Evolutionary conservation across 352 stramenopile species (phyloP), one percentile per base, ranked within the genome.

Genomic region (Phytophthora pistaciae): DNA sequence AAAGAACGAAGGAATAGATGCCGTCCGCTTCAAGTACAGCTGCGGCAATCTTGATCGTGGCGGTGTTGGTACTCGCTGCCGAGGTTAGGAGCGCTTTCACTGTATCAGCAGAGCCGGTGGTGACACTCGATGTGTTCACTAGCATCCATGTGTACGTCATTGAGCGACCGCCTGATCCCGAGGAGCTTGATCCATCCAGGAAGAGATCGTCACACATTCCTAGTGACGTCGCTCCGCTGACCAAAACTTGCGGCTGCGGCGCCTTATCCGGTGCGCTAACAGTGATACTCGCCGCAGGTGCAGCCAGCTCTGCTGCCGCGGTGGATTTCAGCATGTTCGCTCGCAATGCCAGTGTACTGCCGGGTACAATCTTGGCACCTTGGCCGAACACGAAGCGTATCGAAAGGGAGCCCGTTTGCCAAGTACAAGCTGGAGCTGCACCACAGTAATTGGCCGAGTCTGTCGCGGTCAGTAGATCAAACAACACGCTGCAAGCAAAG

Each of bases 91-190:
- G 55, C 16, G 64, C 48, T 25, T 50, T 67, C 14, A 88, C 54
- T 7, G 64, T 44, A 18, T 79, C 52, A 0, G 71, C 8, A 1
- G 74, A 73, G 0, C 74, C 58, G 18, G n/a, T 55, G 5, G 68
- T 46, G 6, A 67, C 82, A 2, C 56, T 75, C 1, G 66, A 49
- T 7, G 70, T 60, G 11, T 64, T 67, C 0, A 72, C 57, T 1
- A 91, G 60, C 18, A 89, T 72, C 85, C 85, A 91, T 38, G 49
- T 82, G 55, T 80, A 91, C 20, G 59, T 72, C 81, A 92, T 90
- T 0, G 74, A 70, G 13, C 85, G 83, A 10, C 85, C 85, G 36
- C 85, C 83, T 0, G 80, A 87, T 33, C 85, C 85, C 0, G 79
- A 82, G 0, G 85, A 91, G 18, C 68, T 67, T 0, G 81, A 88